These are phyloP conservation scores for Abrus precatorius DNA, from an alignment of 306 rosid genomes.

Conservation along the genomic window DNA sequence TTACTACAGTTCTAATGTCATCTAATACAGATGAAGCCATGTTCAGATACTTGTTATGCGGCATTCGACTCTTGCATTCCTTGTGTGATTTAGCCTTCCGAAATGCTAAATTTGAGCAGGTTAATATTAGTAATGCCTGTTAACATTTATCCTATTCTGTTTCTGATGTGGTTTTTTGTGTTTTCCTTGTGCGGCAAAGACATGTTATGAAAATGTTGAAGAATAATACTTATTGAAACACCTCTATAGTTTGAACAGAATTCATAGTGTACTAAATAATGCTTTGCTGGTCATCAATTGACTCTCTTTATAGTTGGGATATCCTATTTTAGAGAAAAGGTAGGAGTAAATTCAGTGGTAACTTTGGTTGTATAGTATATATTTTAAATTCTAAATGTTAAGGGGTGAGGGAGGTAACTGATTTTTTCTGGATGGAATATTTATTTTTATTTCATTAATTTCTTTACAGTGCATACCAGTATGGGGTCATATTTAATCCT, in stretches of 20 bases:
- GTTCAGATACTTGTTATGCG: slow-evolving; percentile 74
- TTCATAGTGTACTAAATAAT: slow-evolving; percentile 28
- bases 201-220: slow-evolving; percentile 25
- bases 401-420: background rate
- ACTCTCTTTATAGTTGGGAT: slow-evolving; percentile 13
- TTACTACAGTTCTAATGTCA: slow-evolving; percentile 68
- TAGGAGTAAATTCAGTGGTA: slow-evolving; percentile 32
- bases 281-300: slow-evolving; percentile 14
- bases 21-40: slow-evolving; percentile 66
- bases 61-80: slow-evolving; percentile 87
- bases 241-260: slow-evolving; percentile 9
- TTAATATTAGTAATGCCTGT: slow-evolving; percentile 43
- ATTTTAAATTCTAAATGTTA: slow-evolving; percentile 30
- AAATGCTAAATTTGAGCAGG: slow-evolving; percentile 90
- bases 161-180: slow-evolving; percentile 32
- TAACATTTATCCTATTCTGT: slow-evolving; percentile 36
- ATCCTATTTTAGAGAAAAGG: slow-evolving; percentile 34
- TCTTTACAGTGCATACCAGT: slow-evolving; percentile 25
- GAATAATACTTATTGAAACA: slow-evolving; percentile 32
- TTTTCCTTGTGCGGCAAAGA: slow-evolving; percentile 37
- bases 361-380: slow-evolving; percentile 30
- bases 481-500: slow-evolving; percentile 27
- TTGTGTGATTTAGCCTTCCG: slow-evolving; percentile 91
- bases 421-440: background rate
- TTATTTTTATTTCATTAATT: slow-evolving; percentile 9